Evolutionary conservation across 1,139 yeast species (phyloP).

Genomic region (Lizanozyma gosingica): DNA sequence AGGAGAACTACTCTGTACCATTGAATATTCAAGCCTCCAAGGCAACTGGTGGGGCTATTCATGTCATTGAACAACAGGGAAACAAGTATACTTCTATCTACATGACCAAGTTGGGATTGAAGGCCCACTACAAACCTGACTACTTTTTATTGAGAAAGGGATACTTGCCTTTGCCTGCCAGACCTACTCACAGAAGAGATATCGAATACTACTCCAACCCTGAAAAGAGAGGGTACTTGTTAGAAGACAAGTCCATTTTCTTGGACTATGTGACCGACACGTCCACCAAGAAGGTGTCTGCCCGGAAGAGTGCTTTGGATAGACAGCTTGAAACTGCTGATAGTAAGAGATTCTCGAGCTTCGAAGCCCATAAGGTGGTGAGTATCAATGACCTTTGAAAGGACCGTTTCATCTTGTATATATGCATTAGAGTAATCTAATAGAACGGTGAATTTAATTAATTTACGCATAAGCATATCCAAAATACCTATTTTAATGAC

Average conservation of each 20-base stretch:
- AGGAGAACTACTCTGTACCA: slow-evolving; percentile 46
- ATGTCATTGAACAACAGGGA: slow-evolving; percentile 61
- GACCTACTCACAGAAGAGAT: slow-evolving; percentile 79
- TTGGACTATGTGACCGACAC: slow-evolving; percentile 17
- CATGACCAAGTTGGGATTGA: slow-evolving; percentile 56
- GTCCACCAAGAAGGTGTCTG: slow-evolving; percentile 5
- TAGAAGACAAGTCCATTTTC: slow-evolving; percentile 28
- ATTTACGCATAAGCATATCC: no score
- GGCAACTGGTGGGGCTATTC: slow-evolving; percentile 71
- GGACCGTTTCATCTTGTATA: no score
- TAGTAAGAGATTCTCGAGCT: slow-evolving; percentile 5
- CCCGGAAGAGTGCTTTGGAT: slow-evolving; percentile 14
- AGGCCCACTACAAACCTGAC: slow-evolving; percentile 72
- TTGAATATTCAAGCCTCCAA: slow-evolving; percentile 72
- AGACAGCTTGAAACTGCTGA: slow-evolving; percentile 16
- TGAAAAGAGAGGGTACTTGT: slow-evolving; percentile 69
- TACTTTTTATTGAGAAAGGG: slow-evolving; percentile 62
- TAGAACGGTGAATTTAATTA: no score
- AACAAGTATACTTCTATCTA: slow-evolving; percentile 69
- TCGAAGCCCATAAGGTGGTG: neutral
- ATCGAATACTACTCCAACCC: slow-evolving; percentile 69
- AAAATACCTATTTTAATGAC: no score
- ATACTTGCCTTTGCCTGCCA: slow-evolving; percentile 73
- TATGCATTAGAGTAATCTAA: no score
- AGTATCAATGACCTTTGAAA: neutral